phyloP scores from a whole-genome alignment of 192 early-diverging fungal genomes.

The Dissophora ornata region DNA sequence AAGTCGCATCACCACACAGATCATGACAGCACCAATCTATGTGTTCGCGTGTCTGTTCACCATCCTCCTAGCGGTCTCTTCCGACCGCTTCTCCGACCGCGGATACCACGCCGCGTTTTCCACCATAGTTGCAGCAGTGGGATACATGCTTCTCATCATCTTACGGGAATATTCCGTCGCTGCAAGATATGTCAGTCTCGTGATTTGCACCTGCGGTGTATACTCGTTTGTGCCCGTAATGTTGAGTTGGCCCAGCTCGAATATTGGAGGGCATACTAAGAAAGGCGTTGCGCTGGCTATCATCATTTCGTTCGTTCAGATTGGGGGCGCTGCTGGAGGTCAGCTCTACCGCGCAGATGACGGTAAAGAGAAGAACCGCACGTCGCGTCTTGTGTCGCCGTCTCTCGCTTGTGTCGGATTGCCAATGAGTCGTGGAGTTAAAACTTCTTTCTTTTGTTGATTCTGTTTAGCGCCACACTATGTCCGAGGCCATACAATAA shows the following conservation, averaged over 20 bases:
- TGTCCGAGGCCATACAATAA: constrained; percentile 57
- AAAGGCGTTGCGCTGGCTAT: constrained; percentile 69
- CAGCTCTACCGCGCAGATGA: constrained; percentile 73
- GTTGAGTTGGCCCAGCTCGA: constrained; percentile 67
- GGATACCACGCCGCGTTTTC: constrained; percentile 53
- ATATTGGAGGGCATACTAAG: constrained; percentile 78
- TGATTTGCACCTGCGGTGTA: constrained; percentile 54
- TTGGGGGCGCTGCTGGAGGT: constrained; percentile 74
- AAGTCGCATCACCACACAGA: constrained; percentile 33
- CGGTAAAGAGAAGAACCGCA: too few relatives aligned
- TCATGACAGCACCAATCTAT: constrained; percentile 63
- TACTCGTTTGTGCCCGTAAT: constrained; percentile 65
- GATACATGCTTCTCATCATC: constrained; percentile 56
- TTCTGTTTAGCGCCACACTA: constrained; percentile 19
- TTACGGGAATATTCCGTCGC: constrained; percentile 20
- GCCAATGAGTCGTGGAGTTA: too few relatives aligned
- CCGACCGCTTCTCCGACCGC: constrained; percentile 35
- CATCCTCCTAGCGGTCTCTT: constrained; percentile 20
- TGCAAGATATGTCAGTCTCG: constrained; percentile 46
- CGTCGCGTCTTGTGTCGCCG: too few relatives aligned
- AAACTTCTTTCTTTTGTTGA: too few relatives aligned
- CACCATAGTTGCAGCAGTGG: constrained; percentile 44
- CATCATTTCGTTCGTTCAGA: constrained; percentile 73
- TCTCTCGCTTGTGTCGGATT: too few relatives aligned
- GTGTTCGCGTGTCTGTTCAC: constrained; percentile 49